Conservation (phyloP, 306 rosid species). For the Dryas drummondii region DNA sequence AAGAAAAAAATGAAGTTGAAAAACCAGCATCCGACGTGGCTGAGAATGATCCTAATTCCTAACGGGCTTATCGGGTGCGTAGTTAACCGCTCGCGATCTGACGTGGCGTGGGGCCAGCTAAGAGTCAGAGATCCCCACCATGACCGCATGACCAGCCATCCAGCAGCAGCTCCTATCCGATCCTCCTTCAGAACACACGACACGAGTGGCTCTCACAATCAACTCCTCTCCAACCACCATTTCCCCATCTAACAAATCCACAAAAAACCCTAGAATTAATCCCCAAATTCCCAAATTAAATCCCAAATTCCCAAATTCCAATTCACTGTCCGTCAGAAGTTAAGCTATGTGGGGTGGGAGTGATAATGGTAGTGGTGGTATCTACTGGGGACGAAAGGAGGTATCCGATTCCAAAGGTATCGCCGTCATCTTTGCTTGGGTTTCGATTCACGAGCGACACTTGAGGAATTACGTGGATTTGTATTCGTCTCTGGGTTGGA, state of each 20-base stretch:
- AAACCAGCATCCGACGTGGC: too few relatives aligned
- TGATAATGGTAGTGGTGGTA: constrained; percentile 16
- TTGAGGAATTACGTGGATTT: constrained; percentile 58
- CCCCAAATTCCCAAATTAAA: not conserved
- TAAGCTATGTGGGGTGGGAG: constrained; percentile 44
- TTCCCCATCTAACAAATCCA: not conserved
- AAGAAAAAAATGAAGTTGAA: too few relatives aligned
- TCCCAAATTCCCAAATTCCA: not conserved
- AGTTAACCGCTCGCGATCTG: too few relatives aligned
- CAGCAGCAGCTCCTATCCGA: not conserved
- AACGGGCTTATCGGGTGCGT: too few relatives aligned
- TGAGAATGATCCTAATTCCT: too few relatives aligned
- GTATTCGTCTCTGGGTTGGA: constrained; percentile 79
- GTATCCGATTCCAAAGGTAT: constrained; percentile 59
- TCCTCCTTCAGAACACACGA: too few relatives aligned
- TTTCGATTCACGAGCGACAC: constrained; percentile 58
- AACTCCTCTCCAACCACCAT: not conserved
- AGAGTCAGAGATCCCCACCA: too few relatives aligned
- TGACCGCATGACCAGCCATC: too few relatives aligned
- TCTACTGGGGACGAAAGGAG: constrained; percentile 81
- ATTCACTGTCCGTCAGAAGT: not conserved
- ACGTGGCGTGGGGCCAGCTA: too few relatives aligned
- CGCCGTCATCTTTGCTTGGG: constrained; percentile 85
- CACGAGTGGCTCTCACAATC: not conserved
- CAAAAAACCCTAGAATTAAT: not conserved